Conservation (phyloP, 495 filamentous ascomycete genomes). For the Lasiosphaeriaceae sp. region DNA sequence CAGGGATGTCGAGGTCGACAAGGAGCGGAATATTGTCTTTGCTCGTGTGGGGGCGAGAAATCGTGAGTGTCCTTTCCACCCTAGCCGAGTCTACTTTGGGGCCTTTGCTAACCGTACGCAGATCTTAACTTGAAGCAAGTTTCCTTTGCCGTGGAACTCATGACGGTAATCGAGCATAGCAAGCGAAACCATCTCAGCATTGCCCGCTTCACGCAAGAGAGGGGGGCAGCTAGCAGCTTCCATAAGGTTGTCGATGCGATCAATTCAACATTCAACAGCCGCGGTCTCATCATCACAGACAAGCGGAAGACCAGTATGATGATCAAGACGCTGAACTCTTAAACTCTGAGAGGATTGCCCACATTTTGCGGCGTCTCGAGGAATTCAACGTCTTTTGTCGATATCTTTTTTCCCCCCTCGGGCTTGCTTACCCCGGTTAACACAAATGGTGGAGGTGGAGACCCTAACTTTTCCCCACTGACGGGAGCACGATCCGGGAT, state of each 20-base stretch:
- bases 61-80: slow-evolving; percentile 50
- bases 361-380: no score
- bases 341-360: neutral
- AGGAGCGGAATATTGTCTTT: slow-evolving; percentile 66
- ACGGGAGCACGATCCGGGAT: neutral
- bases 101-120: slow-evolving; percentile 33
- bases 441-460: no score
- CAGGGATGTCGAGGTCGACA: slow-evolving; percentile 68
- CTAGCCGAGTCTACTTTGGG: neutral
- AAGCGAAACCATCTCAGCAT: slow-evolving; percentile 64
- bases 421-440: neutral
- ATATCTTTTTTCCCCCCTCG: neutral
- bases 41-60: slow-evolving; percentile 71
- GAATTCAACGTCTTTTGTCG: no score
- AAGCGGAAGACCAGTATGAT: slow-evolving; percentile 64
- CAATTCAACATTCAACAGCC: slow-evolving; percentile 52
- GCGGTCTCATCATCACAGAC: slow-evolving; percentile 66
- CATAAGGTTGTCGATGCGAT: slow-evolving; percentile 75
- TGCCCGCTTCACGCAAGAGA: slow-evolving; percentile 80
- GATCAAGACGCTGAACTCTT: slow-evolving; percentile 53
- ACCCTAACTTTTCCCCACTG: no score
- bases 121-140: slow-evolving; percentile 74
- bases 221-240: slow-evolving; percentile 82
- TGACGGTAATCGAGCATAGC: slow-evolving; percentile 77
- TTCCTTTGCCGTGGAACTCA: slow-evolving; percentile 76